Evolutionary conservation across 75 land plant genomes (phyloP), one percentile per base, ranked within the genome.

Genomic region (Cryptomeria japonica): DNA sequence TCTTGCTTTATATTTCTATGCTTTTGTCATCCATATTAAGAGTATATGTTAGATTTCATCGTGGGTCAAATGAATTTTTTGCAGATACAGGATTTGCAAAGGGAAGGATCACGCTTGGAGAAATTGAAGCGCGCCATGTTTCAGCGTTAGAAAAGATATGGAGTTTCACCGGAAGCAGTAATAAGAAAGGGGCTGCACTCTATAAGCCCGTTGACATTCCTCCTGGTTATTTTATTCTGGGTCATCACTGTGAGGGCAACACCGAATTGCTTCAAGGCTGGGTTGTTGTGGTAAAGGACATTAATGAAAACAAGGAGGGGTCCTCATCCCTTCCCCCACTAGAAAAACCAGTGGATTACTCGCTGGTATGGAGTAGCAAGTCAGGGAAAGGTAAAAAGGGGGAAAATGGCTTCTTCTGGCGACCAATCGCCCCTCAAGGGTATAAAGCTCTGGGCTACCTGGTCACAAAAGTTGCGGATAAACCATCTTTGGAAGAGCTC

Each of bases 391-490:
- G 86, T n/a, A 92, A 87, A 44, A 68, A 51, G 56, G 34, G 42
- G 5, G 84, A 83, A 16, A 28, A 47, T 32, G 88, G 55, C 16
- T 13, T 51, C 55, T 51, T 51, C 55, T 51, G 55, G 55, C 2
- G 3, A 51, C 55, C 55, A 34, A 6, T 84, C 1, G 84, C 41
- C 32, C 97, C 96, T 0, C 88, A 93, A 28, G 98, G 97, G 0
- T 97, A 97, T 87, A 87, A 88, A 32, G 70, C 98, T 2, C 89
- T 94, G 2, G 99, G 99, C 28, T 91, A 77, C 76, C 58, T 94
- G 1, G 91, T 94, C 83, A 96, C 97, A 5, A 85, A 61, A 16
- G 46, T 94, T 1, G 87, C 92, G 11, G 89, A 86, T 14, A 94
- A 94, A 89, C 99, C 99, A 18, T 56, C 93, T 2, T 36, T 89